These are phyloP conservation scores for Metschnikowia anglica DNA, from an alignment of 805 yeast species.

Conservation along the genomic window DNA sequence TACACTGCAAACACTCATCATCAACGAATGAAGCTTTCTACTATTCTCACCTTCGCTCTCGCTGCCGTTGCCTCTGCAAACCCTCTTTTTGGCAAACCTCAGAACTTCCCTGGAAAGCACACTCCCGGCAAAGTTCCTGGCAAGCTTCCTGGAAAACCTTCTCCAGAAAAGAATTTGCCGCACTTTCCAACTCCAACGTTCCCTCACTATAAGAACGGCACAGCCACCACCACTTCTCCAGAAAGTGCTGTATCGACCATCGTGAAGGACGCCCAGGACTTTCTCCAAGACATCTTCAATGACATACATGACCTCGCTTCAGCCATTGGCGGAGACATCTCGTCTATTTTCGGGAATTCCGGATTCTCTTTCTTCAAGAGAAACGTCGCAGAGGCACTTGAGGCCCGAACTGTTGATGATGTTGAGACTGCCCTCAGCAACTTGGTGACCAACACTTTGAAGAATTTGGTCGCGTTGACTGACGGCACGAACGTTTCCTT, in stretches of 20 bases:
- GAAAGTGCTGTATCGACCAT: constrained; percentile 1
- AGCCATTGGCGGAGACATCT: neutral
- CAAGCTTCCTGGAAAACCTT: no score
- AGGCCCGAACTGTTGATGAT: neutral
- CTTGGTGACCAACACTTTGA: constrained; percentile 11
- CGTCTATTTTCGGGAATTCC: neutral
- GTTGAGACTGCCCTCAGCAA: constrained; percentile 4
- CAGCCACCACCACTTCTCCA: neutral
- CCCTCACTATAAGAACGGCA: constrained; percentile 3
- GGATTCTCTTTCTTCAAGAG: constrained; percentile 6
- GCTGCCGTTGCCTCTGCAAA: constrained; percentile 15
- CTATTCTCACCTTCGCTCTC: constrained; percentile 7
- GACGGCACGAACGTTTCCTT: constrained; percentile 10
- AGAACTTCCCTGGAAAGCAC: no score
- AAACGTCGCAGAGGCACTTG: constrained; percentile 2
- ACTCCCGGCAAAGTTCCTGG: no score
- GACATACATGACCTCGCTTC: constrained; percentile 2
- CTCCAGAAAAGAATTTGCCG: neutral
- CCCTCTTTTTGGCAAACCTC: constrained; percentile 8
- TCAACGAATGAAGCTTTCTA: constrained; percentile 11
- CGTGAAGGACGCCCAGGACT: constrained; percentile 2
- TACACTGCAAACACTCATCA: neutral
- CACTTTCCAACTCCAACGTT: neutral
- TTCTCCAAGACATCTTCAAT: constrained; percentile 4
- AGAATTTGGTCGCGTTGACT: constrained; percentile 8